Evolutionary conservation across 306 rosid species (phyloP).

Genomic region (Echinosophora koreensis): DNA sequence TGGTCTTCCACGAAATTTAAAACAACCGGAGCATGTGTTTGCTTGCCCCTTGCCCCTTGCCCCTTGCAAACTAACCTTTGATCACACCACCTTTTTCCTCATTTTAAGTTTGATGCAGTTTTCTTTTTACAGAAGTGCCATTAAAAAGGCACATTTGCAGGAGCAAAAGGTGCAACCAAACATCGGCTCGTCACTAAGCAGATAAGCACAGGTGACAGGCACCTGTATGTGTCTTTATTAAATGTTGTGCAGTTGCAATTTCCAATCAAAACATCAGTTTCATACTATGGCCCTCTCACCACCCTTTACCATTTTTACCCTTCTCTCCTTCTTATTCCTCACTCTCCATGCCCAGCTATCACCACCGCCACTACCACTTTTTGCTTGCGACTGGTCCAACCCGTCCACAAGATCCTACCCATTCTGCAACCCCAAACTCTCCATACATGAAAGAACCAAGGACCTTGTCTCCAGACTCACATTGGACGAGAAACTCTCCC

Average conservation of each 20-base stretch:
- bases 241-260: neutral
- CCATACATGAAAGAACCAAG: slow-evolving; percentile 54
- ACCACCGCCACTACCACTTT: slow-evolving; percentile 72
- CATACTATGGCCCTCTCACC: slow-evolving; percentile 30
- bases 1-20: no score
- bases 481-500: slow-evolving; percentile 86
- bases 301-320: neutral
- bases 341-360: slow-evolving; percentile 44
- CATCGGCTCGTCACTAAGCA: no score
- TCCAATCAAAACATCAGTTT: neutral
- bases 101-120: no score
- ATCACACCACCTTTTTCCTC: no score
- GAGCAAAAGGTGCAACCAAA: no score
- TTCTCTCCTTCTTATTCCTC: neutral
- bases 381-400: slow-evolving; percentile 76
- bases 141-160: no score
- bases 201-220: neutral
- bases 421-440: slow-evolving; percentile 72
- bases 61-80: no score
- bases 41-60: no score
- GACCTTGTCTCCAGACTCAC: slow-evolving; percentile 91
- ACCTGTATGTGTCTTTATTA: neutral
- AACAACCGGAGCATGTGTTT: no score
- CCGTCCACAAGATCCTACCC: slow-evolving; percentile 68
- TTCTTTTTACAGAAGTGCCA: no score